Base-by-base conservation (phyloP, 2,329 filamentous ascomycete genomes). In the Penicillium griseofulvum region DNA sequence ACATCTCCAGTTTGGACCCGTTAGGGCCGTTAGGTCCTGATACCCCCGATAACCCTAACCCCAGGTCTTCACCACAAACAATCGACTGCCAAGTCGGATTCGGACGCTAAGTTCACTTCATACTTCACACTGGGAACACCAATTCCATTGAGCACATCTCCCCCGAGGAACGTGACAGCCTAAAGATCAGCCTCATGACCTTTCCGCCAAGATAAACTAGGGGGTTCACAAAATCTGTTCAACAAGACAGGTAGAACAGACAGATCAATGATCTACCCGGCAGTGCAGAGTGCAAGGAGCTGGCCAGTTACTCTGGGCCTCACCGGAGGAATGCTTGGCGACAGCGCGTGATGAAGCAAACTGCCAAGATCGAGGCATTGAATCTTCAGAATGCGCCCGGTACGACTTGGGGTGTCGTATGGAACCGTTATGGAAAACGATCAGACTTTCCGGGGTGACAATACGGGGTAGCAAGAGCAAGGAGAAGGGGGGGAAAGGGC, bases 331-430 rank as follows among this genome's bases (percentile, higher is more conserved):
- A 53, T 53, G 50, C 54, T 56, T 56, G 54, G 54, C 50, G 39
- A 26, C 12, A 45, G 49, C 49, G 54, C 38, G 31, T 39, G 33
- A 38, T 44, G 44, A 47, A 44, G 33, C 31, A n/a, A 49, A 44
- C 44, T 31, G 54, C 54, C 50, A 56, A 56, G 54, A 31, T 19
- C 54, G 54, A 28, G 50, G 50, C 50, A 49, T 52, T 52, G 49
- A 14, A 37, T 49, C 33, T 56, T 45, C 43, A 56, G 50, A 56
- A 56, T 49, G 38, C 44, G 54, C 39, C 42, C 42, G 42, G 54
- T 54, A 45, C 26, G 38, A 51, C 52, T 16, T 19, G 37, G 44
- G 12, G 17, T 38, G 42, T 24, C 19, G 36, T 47, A 48, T 37
- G 17, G 42, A 24, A 17, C 10, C 17, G 5, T 26, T 22, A 22